A percentile compares a stretch with the other conserved stretches of the same genome.
Conservation (phyloP, 345 rosid species). For the Rhizophora mangle region DNA sequence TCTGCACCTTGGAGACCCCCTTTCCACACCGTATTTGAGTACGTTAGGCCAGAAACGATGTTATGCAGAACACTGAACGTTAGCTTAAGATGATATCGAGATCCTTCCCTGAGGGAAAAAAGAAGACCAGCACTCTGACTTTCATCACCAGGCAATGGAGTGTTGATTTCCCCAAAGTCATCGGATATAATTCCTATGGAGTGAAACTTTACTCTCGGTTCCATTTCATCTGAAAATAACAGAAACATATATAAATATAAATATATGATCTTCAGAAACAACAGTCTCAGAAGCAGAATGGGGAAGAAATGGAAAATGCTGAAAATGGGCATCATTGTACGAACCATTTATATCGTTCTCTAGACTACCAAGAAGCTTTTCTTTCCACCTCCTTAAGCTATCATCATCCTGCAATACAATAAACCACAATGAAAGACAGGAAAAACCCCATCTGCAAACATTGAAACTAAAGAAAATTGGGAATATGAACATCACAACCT, state of each 20-base stretch:
- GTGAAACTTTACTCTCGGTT: conserved; percentile 52
- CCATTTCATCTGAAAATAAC: conserved; percentile 42
- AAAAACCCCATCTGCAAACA: neutral
- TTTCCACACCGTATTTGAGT: conserved; percentile 51
- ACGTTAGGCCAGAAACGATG: conserved; percentile 52
- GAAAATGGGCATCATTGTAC: neutral
- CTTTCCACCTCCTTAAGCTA: conserved; percentile 80
- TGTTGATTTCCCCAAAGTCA: conserved; percentile 40
- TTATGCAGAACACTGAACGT: conserved; percentile 50
- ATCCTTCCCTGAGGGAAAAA: conserved; percentile 48
- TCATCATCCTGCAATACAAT: conserved; percentile 62
- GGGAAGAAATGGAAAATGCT: neutral
- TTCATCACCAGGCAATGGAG: conserved; percentile 38
- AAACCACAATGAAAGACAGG: neutral
- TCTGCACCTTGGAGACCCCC: conserved; percentile 42
- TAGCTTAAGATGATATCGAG: conserved; percentile 44
- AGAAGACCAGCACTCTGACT: conserved; percentile 25
- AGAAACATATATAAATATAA: neutral
- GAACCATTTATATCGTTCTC: conserved; percentile 48
- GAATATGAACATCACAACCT: neutral
- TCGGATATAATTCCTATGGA: conserved; percentile 49
- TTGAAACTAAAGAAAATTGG: neutral
- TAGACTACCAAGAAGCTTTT: conserved; percentile 64
- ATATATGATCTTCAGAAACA: neutral
- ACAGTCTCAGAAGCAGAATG: neutral